A percentile compares a stretch with the other conserved stretches of the same genome.
Evolutionary conservation across 73 alveolate species (phyloP).

Genomic region (Paramecium tetraurelia): DNA sequence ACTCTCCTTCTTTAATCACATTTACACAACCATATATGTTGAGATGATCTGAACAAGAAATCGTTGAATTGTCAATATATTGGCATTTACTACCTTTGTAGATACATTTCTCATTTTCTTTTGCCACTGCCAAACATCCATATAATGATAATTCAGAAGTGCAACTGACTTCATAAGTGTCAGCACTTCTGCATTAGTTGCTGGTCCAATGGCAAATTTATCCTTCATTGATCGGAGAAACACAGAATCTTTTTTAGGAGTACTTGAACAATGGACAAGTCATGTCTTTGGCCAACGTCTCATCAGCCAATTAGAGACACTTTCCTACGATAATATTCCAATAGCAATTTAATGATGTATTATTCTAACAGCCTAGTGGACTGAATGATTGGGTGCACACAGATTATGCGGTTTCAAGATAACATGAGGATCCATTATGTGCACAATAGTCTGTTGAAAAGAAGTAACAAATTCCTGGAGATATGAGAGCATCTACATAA

Average conservation of each 20-base stretch:
- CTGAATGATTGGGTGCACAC: background rate
- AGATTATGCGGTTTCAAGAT: background rate
- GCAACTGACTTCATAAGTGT: background rate
- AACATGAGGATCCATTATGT: background rate
- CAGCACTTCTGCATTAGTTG: background rate
- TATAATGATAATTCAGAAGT: background rate
- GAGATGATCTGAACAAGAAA: background rate
- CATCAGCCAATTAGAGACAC: background rate
- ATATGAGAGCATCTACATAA: background rate
- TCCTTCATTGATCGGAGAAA: background rate
- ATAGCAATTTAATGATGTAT: background rate
- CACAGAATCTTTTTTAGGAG: background rate
- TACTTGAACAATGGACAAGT: background rate
- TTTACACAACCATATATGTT: background rate
- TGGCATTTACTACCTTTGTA: background rate
- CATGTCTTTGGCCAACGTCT: background rate
- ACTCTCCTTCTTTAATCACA: background rate
- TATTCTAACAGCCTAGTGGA: background rate
- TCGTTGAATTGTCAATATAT: background rate
- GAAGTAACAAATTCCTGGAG: constrained; percentile 30
- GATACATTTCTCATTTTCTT: background rate
- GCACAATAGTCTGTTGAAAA: constrained; percentile 36
- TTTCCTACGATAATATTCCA: background rate
- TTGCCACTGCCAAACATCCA: constrained; percentile 8
- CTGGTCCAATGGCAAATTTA: background rate